Conservation (phyloP, 1,284 basidiomycete species). For the Fomitiporia mediterranea region DNA sequence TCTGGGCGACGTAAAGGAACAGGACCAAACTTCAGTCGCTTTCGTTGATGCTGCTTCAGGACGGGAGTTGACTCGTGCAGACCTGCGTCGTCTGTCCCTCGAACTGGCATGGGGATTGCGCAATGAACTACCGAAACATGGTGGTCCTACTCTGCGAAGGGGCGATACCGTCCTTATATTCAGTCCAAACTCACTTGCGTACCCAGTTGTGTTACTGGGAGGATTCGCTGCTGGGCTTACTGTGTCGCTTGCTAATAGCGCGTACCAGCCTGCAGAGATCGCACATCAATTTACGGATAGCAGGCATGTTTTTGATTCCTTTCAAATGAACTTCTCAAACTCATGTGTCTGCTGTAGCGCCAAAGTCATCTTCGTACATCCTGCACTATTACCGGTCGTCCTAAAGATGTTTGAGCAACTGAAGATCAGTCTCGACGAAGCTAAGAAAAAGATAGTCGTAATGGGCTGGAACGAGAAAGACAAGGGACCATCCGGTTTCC, state of each 20-base stretch:
- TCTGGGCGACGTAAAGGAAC: slow-evolving; percentile 26
- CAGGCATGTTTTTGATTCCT: background rate
- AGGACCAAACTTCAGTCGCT: slow-evolving; percentile 42
- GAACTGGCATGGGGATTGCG: slow-evolving; percentile 53
- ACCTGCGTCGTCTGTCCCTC: slow-evolving; percentile 51
- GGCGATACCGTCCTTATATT: slow-evolving; percentile 42
- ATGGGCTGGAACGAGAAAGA: slow-evolving; percentile 31
- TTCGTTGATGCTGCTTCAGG: slow-evolving; percentile 67
- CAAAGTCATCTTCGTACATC: slow-evolving; percentile 48
- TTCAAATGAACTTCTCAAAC: background rate
- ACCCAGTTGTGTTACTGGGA: slow-evolving; percentile 58
- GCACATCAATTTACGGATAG: slow-evolving; percentile 49
- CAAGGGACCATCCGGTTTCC: slow-evolving; percentile 28
- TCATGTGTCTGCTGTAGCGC: slow-evolving; percentile 36
- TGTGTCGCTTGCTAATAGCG: slow-evolving; percentile 43
- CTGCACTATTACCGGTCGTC: slow-evolving; percentile 43
- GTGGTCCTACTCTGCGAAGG: slow-evolving; percentile 33
- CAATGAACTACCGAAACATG: slow-evolving; percentile 32
- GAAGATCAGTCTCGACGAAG: slow-evolving; percentile 37
- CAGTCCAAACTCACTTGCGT: slow-evolving; percentile 59
- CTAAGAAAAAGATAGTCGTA: slow-evolving; percentile 43
- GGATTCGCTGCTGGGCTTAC: slow-evolving; percentile 48
- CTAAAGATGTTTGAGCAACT: slow-evolving; percentile 40
- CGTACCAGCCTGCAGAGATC: slow-evolving; percentile 42
- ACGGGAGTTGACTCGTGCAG: slow-evolving; percentile 48